Evolutionary conservation across 2,329 filamentous ascomycete species (phyloP).

Genomic region (Huntiella decipiens): DNA sequence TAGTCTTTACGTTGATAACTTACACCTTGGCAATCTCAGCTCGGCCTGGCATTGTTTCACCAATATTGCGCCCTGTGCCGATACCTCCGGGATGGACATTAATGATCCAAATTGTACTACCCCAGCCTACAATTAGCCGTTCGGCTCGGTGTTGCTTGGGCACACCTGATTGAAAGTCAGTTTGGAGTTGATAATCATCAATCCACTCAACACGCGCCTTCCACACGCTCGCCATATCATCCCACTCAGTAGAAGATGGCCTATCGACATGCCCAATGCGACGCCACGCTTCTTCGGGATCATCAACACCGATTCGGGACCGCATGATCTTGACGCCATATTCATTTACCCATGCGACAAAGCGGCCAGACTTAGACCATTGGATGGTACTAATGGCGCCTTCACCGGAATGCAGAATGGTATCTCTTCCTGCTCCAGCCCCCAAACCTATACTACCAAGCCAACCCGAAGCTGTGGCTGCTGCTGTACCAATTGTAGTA

Average conservation of each 20-base stretch:
- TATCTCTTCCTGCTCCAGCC: conserved; percentile 53
- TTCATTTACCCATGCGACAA: conserved; percentile 89
- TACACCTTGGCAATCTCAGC: conserved; percentile 87
- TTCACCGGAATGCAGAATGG: conserved; percentile 75
- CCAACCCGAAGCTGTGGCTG: conserved; percentile 76
- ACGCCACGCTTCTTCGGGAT: conserved; percentile 72
- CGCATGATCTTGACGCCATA: conserved; percentile 97
- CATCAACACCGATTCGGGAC: conserved; percentile 55
- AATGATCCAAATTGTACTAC: conserved; percentile 87
- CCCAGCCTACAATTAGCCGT: conserved; percentile 84
- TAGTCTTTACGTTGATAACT: conserved; percentile 21
- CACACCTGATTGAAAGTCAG: conserved; percentile 35
- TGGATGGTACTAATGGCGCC: conserved; percentile 80
- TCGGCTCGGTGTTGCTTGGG: conserved; percentile 27
- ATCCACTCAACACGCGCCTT: conserved; percentile 87
- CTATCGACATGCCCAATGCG: conserved; percentile 81
- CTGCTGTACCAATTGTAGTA: conserved; percentile 66
- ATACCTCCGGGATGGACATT: conserved; percentile 65
- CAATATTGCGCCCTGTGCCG: conserved; percentile 44
- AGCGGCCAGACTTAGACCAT: conserved; percentile 85
- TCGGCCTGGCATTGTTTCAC: conserved; percentile 54
- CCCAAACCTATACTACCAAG: conserved; percentile 73
- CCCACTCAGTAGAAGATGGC: conserved; percentile 72
- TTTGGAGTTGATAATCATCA: conserved; percentile 61
- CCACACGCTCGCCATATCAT: conserved; percentile 93